Evolutionary conservation across 1,139 yeast genomes (phyloP), one percentile per base, ranked within the genome.

Genomic region (Starmera stellimalicola): DNA sequence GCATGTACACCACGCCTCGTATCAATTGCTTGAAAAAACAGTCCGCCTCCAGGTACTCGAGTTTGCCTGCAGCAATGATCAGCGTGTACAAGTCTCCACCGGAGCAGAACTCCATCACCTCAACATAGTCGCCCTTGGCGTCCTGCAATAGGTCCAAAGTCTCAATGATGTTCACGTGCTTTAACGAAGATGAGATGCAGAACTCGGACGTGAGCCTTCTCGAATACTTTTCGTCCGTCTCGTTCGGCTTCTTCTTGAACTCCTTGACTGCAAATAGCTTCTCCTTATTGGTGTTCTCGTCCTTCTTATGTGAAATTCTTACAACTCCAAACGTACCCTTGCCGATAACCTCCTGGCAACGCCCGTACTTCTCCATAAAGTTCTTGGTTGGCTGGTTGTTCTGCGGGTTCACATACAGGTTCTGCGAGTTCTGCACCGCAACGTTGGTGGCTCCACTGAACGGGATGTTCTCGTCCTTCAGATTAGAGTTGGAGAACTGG

Each of bases 61-160:
- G 63, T 49, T 79, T 83, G 15, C 94, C 95, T 16, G 87, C 73
- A 1, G 94, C 80, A 34, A 85, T 72, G 44, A 91, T 83, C 38
- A 87, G 64, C 1, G 95, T 79, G 57, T 83, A 91, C 40, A 91
- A 63, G 55, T 91, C 97, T 35, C 98, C 98, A 26, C 96, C 97
- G 2, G 88, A 72, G 55, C 97, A 91, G 51, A 75, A 91, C 60
- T 91, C 96, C 95, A 91, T 85, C 32, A 91, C 96, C 60, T 87
- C 95, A 55, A 94, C 87, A 56, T 81, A 91, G 47, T 83, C 95
- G 26, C 95, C 95, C 47, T 83, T 81, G 16, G 88, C 84, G 57
- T 88, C 96, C 55, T 82, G 83, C 57, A 88, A 68, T 35, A 91
- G 62, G 55, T 91, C 98, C 41, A 83, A 68, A 1, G 95, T 85